Evolutionary conservation across 768 basidiomycete genomes (phyloP).

Genomic region (Psilocybe cyanescens): DNA sequence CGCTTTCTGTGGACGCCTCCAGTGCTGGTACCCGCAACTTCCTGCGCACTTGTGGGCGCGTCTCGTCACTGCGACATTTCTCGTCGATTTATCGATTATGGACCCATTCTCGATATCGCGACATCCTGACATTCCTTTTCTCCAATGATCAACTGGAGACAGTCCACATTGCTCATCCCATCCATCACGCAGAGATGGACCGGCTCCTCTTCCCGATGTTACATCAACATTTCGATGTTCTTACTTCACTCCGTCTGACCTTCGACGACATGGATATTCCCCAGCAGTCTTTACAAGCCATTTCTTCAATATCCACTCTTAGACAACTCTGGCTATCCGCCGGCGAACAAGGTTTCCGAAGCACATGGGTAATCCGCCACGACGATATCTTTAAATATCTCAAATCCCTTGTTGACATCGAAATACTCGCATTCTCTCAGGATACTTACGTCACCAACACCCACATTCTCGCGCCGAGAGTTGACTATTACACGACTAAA

Average conservation of each 20-base stretch:
- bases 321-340: constrained; percentile 31
- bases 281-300: constrained; percentile 19
- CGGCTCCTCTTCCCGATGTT: constrained; percentile 22
- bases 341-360: constrained; percentile 26
- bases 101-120: constrained; percentile 9
- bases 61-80: constrained; percentile 26
- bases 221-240: constrained; percentile 12
- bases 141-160: constrained; percentile 29
- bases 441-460: constrained; percentile 30
- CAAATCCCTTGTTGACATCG: constrained; percentile 24
- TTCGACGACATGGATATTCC: constrained; percentile 21
- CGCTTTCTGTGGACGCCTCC: constrained; percentile 18
- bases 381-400: constrained; percentile 20
- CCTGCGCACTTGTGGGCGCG: constrained; percentile 20
- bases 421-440: constrained; percentile 30
- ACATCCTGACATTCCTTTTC: constrained; percentile 24
- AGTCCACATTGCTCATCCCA: constrained; percentile 19
- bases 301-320: constrained; percentile 25
- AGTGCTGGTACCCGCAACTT: constrained; percentile 6
- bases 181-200: constrained; percentile 21
- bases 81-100: constrained; percentile 21
- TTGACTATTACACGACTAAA: constrained; percentile 28
- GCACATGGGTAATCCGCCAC: constrained; percentile 31
- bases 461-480: constrained; percentile 26
- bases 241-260: constrained; percentile 29